Evolutionary conservation across 805 yeast genomes (phyloP), one percentile per base, ranked within the genome.

Genomic region (Yarrowia sp.): DNA sequence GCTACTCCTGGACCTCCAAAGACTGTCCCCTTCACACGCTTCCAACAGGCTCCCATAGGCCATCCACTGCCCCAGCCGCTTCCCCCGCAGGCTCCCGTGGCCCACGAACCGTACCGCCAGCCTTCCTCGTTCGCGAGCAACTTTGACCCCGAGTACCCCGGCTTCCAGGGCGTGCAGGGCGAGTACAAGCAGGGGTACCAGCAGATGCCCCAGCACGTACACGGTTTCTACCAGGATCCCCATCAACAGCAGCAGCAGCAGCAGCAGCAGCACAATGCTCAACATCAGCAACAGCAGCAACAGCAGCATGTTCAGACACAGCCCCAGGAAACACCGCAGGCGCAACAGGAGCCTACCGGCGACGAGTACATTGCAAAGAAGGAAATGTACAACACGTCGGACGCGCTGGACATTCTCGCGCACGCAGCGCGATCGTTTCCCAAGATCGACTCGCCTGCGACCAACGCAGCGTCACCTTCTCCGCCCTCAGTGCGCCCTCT

Each of bases 361-460:
- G 61, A 55, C 38, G 61, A 55, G 33, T 55, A 55, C 51, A 41
- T 58, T 58, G 62, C 67, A 7, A 63, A 65, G 27, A 64, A 70
- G 35, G 70, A 74, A 65, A 64, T 75, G 22, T 73, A 73, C 66
- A 73, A 71, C 58, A 70, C 77, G 13, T 67, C 73, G 6, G 78
- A 75, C 62, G 78, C 78, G 1, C 68, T 76, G 42, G 72, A 70
- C 38, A 75, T 75, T 21, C 66, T 76, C 31, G 74, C 74, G 21
- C 76, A 73, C 39, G 77, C 73, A 0, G 78, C 77, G 1, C 32
- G 71, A 62, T 41, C 62, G 33, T 67, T 70, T 46, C 74, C 73
- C 76, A 76, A 55, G 77, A 72, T 51, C 69, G 62, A 53, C 24
- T 36, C 41, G 8, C 61, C 61, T 0, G 35, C 46, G 3, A 55